phyloP scores from a whole-genome alignment of 1,284 basidiomycete species.

The Anthracocystis panici-leucophaei region DNA sequence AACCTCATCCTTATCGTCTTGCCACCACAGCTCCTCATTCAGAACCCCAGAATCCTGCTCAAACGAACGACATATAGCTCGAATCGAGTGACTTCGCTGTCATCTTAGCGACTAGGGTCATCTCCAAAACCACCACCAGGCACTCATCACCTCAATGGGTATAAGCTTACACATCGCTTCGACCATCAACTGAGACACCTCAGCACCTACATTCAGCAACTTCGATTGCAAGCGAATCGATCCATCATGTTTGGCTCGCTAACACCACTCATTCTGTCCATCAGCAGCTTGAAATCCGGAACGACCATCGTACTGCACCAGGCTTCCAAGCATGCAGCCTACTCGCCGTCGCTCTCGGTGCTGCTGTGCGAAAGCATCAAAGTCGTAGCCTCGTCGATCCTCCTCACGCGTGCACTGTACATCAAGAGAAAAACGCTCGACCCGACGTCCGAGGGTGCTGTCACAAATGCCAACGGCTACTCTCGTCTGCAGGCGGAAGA shows the following conservation, averaged over 20 bases:
- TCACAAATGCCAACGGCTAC: slow-evolving; percentile 4
- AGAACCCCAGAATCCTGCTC: too few species aligned
- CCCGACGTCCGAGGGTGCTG: not conserved
- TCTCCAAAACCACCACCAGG: too few species aligned
- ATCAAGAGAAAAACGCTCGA: not conserved
- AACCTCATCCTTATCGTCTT: too few species aligned
- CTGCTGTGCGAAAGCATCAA: slow-evolving; percentile 31
- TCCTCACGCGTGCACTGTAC: slow-evolving; percentile 22
- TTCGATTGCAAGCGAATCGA: too few species aligned
- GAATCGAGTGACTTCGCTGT: too few species aligned
- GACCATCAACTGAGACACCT: too few species aligned
- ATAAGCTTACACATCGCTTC: too few species aligned
- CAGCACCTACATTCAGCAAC: too few species aligned
- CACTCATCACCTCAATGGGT: too few species aligned
- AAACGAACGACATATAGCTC: too few species aligned
- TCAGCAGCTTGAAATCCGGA: slow-evolving; percentile 22
- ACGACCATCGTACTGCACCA: slow-evolving; percentile 27
- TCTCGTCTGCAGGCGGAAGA: slow-evolving; percentile 12
- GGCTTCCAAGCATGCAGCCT: slow-evolving; percentile 26
- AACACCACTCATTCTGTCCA: slow-evolving; percentile 18
- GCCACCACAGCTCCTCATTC: too few species aligned
- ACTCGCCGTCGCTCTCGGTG: slow-evolving; percentile 30
- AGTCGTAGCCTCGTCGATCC: slow-evolving; percentile 10
- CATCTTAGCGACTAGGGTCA: too few species aligned
- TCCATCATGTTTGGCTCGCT: slow-evolving; percentile 24